Evolutionary conservation across 2,329 filamentous ascomycete genomes (phyloP), one percentile per base, ranked within the genome.

Genomic region (Graphilbum fragrans): DNA sequence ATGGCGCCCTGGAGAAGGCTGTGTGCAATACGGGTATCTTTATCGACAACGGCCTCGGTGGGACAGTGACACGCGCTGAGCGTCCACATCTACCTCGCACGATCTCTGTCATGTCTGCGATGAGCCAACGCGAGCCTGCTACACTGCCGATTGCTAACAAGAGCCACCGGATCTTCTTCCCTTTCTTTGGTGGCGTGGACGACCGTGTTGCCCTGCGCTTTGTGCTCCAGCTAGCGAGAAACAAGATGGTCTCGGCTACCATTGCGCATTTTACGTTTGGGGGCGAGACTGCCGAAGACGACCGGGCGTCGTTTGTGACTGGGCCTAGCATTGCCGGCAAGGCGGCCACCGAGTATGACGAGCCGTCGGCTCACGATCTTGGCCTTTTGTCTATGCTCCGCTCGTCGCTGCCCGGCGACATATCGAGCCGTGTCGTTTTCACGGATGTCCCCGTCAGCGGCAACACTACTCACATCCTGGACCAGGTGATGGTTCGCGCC

Each of bases 111-210:
- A 54, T 78, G 37, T 84, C 80, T 29, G 59, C 83, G 37, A 67
- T 71, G 45, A 77, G 74, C 49, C 61, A 69, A 25, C 63, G 66
- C n/a, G 75, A 82, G 41, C 62, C 74, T 11, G 63, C 70, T 0
- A 61, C 72, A 18, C 64, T 71, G 1, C 76, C 81, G 1, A 69
- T 79, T 5, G 65, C 69, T 6, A 75, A 85, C 52, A 80, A 78
- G 46, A 78, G 76, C 29, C 86, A 94, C 55, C 86, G 90, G 55
- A 72, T 96, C 49, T 88, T 94, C 56, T 68, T 94, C 41, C 82
- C 88, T 0, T 96, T 86, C 61, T 80, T 94, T 45, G 88, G 90
- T 17, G 85, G 85, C 9, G 64, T 69, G 1, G 92, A 98, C 54
- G 90, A 95, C 53, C 74, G 77, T 8, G 75, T 81, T 5, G 88